Conservation (phyloP, 176 grass and related monocot species). For the Avena atlantica region DNA sequence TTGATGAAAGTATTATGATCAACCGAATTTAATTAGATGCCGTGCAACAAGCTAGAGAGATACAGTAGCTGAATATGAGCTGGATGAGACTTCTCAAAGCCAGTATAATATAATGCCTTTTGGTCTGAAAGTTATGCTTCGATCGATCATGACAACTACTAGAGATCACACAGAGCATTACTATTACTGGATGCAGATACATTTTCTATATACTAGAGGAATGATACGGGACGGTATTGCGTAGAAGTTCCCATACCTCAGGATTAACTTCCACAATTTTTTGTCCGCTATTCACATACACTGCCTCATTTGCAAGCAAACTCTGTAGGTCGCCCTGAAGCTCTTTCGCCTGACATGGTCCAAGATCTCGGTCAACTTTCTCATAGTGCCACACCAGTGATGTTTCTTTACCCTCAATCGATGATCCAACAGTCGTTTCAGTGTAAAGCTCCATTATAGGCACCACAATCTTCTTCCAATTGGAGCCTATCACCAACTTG, state of each 20-base stretch:
- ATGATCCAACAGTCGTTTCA: slow-evolving; percentile 61
- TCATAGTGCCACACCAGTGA: slow-evolving; percentile 73
- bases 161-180: neutral
- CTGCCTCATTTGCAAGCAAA: slow-evolving; percentile 65
- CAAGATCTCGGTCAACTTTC: slow-evolving; percentile 69
- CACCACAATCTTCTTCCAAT: slow-evolving; percentile 56
- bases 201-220: neutral
- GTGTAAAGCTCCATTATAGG: slow-evolving; percentile 56
- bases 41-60: slow-evolving; percentile 40
- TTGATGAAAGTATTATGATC: slow-evolving; percentile 5
- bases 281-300: slow-evolving; percentile 60
- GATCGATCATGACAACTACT: slow-evolving; percentile 49
- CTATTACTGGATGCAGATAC: neutral
- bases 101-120: slow-evolving; percentile 51
- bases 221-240: slow-evolving; percentile 17
- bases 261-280: slow-evolving; percentile 67
- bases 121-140: slow-evolving; percentile 47
- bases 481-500: slow-evolving; percentile 37
- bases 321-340: slow-evolving; percentile 60
- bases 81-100: slow-evolving; percentile 46
- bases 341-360: slow-evolving; percentile 69
- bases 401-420: slow-evolving; percentile 62
- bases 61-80: slow-evolving; percentile 50
- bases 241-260: slow-evolving; percentile 49
- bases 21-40: neutral